phyloP scores from a whole-genome alignment of 176 grass and related monocot species.

The Alopecurus myosuroides region DNA sequence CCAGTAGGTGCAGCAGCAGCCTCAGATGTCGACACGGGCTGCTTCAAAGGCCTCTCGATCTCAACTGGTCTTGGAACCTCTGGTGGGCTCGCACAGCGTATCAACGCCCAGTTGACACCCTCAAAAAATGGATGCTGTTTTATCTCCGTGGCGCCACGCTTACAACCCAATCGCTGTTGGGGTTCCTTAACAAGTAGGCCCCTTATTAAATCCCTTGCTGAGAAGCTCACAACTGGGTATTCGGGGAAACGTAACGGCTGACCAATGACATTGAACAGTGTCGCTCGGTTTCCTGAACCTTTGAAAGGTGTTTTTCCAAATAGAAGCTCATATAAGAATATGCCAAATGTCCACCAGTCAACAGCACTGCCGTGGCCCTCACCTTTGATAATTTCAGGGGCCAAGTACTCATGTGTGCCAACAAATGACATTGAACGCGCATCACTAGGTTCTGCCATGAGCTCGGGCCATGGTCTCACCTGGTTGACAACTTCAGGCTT shows the following conservation, averaged over 20 bases:
- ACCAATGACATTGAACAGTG: constrained; percentile 85
- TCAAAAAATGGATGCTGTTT: constrained; percentile 92
- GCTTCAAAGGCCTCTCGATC: constrained; percentile 38
- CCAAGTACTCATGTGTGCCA: constrained; percentile 90
- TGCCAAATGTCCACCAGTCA: constrained; percentile 96
- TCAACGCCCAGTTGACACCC: constrained; percentile 86
- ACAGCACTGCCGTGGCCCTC: constrained; percentile 94
- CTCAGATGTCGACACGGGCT: constrained; percentile 2
- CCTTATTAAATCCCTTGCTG: constrained; percentile 71
- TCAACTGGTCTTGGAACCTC: constrained; percentile 68
- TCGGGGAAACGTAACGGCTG: constrained; percentile 70
- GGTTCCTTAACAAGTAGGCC: constrained; percentile 84
- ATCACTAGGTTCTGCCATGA: constrained; percentile 87
- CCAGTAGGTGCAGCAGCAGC: constrained; percentile 11
- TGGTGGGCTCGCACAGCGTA: constrained; percentile 82
- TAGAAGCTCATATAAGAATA: constrained; percentile 88
- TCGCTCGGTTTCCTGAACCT: constrained; percentile 70
- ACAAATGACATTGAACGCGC: constrained; percentile 88
- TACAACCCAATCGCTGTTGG: constrained; percentile 60
- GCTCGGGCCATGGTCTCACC: constrained; percentile 75
- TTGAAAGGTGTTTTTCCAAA: constrained; percentile 94
- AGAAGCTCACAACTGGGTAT: constrained; percentile 66
- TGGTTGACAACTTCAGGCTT: constrained; percentile 82
- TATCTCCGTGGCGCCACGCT: constrained; percentile 85
- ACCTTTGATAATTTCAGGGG: constrained; percentile 91